Base-by-base conservation (phyloP, 148 eudicot species). In the Hydrangea macrophylla region DNA sequence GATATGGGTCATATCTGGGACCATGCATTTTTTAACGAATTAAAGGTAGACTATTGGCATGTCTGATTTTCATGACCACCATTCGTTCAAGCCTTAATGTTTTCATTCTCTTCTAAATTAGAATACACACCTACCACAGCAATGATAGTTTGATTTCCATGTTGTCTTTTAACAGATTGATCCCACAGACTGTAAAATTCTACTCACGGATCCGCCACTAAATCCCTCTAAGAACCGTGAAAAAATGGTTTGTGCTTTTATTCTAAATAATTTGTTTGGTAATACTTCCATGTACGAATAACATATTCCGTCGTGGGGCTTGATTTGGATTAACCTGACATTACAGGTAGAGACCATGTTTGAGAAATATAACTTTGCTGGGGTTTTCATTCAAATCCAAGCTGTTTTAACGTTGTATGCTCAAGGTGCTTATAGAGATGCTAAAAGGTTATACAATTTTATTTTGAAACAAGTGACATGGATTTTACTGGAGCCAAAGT, bases 221-320 rank as follows among this genome's bases (percentile, higher is more conserved):
- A 94, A 94, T 76, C 97, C 97, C 57, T 91, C 97, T n/a, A 90
- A 87, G 79, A 94, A 90, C 68, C 92, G 99, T 72, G 99, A 94
- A 67, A 83, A 81, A 76, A 94, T 94, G 96, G 97, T 90, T 35
- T 36, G 56, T 65, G 28, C 13, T 60, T 2, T 42, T 59, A 15
- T 17, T 25, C 9, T 57, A 37, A n/a, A 53, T 23, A 6, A 3
- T 22, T 36, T 22, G 7, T 12, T 31, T 20, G 51, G 3, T 7
- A 10, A 25, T 35, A 9, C 45, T 66, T 28, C 28, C 57, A 22
- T 12, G 5, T 55, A 22, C 11, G 1, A 25, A 56, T 20, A 67
- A 18, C 39, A 35, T 25, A 65, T 32, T 9, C 24, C 18, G 9
- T 31, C 33, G n/a, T 48, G 7, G 17, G 9, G 17, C 23, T 60